Base-by-base conservation (phyloP, 2,329 filamentous ascomycete genomes). In the Diplodia intermedia region DNA sequence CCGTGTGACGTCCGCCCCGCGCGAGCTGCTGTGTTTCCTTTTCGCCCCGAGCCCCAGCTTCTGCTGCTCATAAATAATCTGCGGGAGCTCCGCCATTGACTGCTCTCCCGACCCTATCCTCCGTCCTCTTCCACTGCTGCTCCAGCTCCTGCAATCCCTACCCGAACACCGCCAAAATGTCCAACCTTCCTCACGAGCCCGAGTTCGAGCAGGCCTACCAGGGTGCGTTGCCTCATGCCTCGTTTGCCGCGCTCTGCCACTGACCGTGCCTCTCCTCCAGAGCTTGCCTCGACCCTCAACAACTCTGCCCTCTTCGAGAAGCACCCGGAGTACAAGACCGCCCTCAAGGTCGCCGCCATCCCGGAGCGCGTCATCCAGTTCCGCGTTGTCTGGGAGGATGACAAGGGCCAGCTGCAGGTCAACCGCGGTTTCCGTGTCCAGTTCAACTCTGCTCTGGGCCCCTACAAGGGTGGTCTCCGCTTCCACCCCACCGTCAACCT, bases 171-270 rank as follows among this genome's bases (percentile, higher is more conserved):
- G 68, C 60, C 69, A 76, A 70, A 72, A 95, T 96, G 92, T 91
- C 93, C 73, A 90, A 95, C 85, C 86, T 95, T 77, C 89, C 92
- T 65, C 84, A 85, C 72, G 94, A 98, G 88, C 94, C 95, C 78
- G 94, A 99, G 86, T 98, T 98, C 85, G 90, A 97, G 89, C 94
- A 98, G 88, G 94, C 94, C 78, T 97, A 97, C 89, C 92, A 93
- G 82, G 93, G 93, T 96, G 84, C 77, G 86, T 73, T 54, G 23
- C 47, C 40, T 38, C 40, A 11, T 29, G 33, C 9, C 29, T n/a
- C 26, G 11, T 23, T 60, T 11, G 15, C 43, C 31, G 38, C 29
- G 38, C 29, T 43, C 15, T 36, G n/a, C 14, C 14, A 26, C 60
- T 52, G 53, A 63, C 54, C 54, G 20, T 70, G 56, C 56, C 15